Percentiles rank a stretch among this genome's conserved stretches.
Conservation (phyloP, 129 eudicot species). For the Helianthus annuus region HanXRQr2.0-SUNRISE NC_035433.2:67931505-67932004, state of each 20-base stretch:
- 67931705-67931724: slow-evolving; percentile 29
- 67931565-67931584: too few relatives aligned
- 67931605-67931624: too few relatives aligned
- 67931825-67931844: slow-evolving; percentile 36
- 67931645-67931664: background rate
- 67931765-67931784: slow-evolving; percentile 34
- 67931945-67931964: too few relatives aligned
- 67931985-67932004: too few relatives aligned
- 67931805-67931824: slow-evolving; percentile 33
- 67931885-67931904: slow-evolving; percentile 29
- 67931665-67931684: background rate
- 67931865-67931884: slow-evolving; percentile 41
- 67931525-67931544: background rate
- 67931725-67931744: slow-evolving; percentile 28
- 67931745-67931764: slow-evolving; percentile 29
- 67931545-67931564: background rate
- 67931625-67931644: too few relatives aligned
- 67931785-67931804: slow-evolving; percentile 11
- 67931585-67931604: too few relatives aligned
- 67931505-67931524: too few relatives aligned
- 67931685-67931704: slow-evolving; percentile 14
- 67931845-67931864: slow-evolving; percentile 34
- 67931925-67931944: slow-evolving; percentile 5
- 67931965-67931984: too few relatives aligned
- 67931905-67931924: slow-evolving; percentile 39